phyloP scores from a whole-genome alignment of 192 early-diverging fungal genomes.

The Funneliformis geosporum region DNA sequence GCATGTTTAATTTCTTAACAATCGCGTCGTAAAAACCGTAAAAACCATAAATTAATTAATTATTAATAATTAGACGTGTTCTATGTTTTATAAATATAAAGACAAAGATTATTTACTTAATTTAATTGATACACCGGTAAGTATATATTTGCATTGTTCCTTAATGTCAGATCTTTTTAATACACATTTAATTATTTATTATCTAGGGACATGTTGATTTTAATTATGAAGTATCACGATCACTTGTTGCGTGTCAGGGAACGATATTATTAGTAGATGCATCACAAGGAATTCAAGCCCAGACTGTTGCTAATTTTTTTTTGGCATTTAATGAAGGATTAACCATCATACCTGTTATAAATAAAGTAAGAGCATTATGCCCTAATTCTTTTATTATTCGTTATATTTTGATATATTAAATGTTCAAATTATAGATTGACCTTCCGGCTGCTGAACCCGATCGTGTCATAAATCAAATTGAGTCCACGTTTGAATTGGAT shows the following conservation, averaged over 20 bases:
- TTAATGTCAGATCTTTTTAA: not conserved
- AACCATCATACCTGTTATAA: conserved; percentile 85
- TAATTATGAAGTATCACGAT: conserved; percentile 93
- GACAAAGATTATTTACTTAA: conserved; percentile 87
- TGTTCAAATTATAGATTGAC: conserved; percentile 63
- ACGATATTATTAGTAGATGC: conserved; percentile 92
- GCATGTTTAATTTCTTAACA: conserved; percentile 33
- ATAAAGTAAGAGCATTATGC: conserved; percentile 61
- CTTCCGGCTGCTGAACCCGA: conserved; percentile 85
- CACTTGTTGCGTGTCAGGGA: conserved; percentile 92
- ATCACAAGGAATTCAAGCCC: conserved; percentile 94
- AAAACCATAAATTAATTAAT: not conserved
- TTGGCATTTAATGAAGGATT: conserved; percentile 88
- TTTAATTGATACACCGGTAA: conserved; percentile 92
- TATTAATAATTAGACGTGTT: conserved; percentile 62
- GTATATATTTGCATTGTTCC: not conserved
- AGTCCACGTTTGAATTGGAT: conserved; percentile 85
- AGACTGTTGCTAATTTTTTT: conserved; percentile 97
- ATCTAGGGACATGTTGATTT: conserved; percentile 87
- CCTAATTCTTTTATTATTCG: not conserved
- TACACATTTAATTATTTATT: not conserved
- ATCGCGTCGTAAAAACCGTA: not conserved
- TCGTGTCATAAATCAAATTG: conserved; percentile 74
- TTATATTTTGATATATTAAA: not conserved
- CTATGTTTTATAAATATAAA: conserved; percentile 89